Evolutionary conservation across 2,329 filamentous ascomycete species (phyloP), one percentile per base, ranked within the genome.

Genomic region (Claviceps digitariae): DNA sequence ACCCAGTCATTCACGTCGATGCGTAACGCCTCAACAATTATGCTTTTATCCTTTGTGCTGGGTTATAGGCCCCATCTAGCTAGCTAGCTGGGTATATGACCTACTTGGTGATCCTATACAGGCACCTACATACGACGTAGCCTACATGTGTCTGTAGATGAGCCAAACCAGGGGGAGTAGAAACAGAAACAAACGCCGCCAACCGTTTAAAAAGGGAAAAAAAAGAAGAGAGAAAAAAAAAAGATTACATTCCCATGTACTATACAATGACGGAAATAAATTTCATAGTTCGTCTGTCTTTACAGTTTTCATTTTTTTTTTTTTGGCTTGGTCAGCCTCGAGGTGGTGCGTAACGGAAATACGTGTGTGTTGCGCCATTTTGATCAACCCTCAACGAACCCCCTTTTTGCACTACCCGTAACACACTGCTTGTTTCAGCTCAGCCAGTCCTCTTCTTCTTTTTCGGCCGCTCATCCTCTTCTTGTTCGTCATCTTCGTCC

Each of bases 401-500:
- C 34, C 34, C 15, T 38, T 38, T 38, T 38, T 38, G 13, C 13
- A 15, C 34, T 17, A 17, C 15, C 31, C 31, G 31, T 34, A 9
- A 4, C 31, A 13, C 5, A 8, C 21, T 10, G 12, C 21, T 31
- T 25, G 20, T n/a, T 15, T 13, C 1, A 8, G 44, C n/a, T 34
- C 25, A 55, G 40, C 54, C 64, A 29, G 68, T 67, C 63, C 70
- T 72, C 64, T 67, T 71, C 67, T 77, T 77, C 71, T 76, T 77
- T 64, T 74, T 75, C 7, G 74, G 74, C 40, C 66, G 65, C 60
- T 74, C 68, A 20, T 72, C 71, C 50, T 71, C 67, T 76, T 77
- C 71, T 76, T 77, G 64, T 74, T 75, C 8, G 59, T 74, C 68
- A n/a, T 72, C 71, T 48, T 73, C 69, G 9, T 68, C 66, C 7